Percentiles rank a stretch among this genome's conserved stretches.
Conservation (phyloP, 768 basidiomycete species). For the Suillus discolor region DNA sequence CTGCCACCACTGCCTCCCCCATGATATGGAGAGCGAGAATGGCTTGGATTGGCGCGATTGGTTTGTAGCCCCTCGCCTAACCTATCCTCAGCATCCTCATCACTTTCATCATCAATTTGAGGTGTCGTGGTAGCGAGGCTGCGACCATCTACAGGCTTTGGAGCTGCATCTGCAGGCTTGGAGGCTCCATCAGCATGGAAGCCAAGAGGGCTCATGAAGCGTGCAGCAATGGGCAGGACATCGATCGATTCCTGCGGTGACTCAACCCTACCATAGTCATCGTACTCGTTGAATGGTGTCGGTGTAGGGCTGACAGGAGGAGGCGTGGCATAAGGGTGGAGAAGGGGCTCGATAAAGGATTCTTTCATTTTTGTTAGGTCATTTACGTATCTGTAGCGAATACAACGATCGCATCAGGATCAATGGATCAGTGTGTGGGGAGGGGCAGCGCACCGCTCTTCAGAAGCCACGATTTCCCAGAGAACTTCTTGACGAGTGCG, state of each 20-base stretch:
- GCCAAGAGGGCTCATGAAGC: conserved; percentile 76
- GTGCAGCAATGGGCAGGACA: conserved; percentile 86
- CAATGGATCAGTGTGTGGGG: conserved; percentile 4
- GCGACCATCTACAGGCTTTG: conserved; percentile 46
- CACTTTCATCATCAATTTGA: conserved; percentile 73
- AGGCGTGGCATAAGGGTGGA: conserved; percentile 71
- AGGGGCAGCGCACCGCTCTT: conserved; percentile 71
- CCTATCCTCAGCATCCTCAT: conserved; percentile 59
- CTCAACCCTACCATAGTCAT: conserved; percentile 64
- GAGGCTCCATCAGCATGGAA: conserved; percentile 51
- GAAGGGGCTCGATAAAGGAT: conserved; percentile 86
- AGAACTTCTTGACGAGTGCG: conserved; percentile 95
- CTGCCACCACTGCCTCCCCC: conserved; percentile 43
- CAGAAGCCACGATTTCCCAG: conserved; percentile 95
- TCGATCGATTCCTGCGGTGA: conserved; percentile 74
- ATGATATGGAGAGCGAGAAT: conserved; percentile 81
- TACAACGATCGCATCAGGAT: conserved; percentile 3
- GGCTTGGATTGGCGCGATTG: conserved; percentile 42
- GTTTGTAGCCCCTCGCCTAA: conserved; percentile 37
- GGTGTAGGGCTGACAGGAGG: conserved; percentile 49
- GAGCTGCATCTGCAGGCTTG: conserved; percentile 23
- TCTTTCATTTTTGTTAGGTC: conserved; percentile 92
- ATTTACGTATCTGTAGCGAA: conserved; percentile 74
- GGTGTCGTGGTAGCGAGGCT: conserved; percentile 50
- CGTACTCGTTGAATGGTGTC: conserved; percentile 64